Percentiles rank a stretch among this genome's conserved stretches.
phyloP scores from a whole-genome alignment of 352 stramenopile genomes.

The Phytophthora europaea region DNA sequence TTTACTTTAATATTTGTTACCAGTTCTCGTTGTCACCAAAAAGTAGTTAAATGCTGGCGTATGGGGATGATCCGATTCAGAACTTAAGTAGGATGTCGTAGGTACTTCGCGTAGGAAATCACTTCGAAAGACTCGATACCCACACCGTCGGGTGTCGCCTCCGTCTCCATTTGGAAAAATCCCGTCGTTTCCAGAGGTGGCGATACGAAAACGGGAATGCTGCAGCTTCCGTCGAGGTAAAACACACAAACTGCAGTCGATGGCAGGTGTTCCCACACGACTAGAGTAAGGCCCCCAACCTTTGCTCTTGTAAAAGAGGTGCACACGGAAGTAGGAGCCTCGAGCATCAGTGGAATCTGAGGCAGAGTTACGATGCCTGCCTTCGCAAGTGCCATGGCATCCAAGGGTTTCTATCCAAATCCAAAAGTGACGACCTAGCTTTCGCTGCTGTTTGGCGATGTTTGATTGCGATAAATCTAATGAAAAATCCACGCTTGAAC shows the following conservation, averaged over 20 bases:
- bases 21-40: neutral
- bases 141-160: neutral
- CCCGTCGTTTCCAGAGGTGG: neutral
- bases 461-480: neutral
- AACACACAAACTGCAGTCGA: constrained; percentile 1
- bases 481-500: neutral
- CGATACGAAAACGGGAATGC: neutral
- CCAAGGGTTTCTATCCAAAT: neutral
- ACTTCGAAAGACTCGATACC: neutral
- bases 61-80: neutral
- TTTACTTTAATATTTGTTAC: neutral
- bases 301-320: constrained; percentile 5
- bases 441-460: neutral
- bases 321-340: neutral
- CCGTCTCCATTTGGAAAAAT: constrained; percentile 1
- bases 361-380: neutral
- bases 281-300: neutral
- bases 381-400: neutral
- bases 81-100: neutral
- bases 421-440: neutral
- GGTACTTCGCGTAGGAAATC: constrained; percentile 7
- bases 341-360: neutral
- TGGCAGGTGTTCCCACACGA: neutral
- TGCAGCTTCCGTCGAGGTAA: constrained; percentile 1
- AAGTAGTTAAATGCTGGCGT: too few species aligned